phyloP scores from a whole-genome alignment of 257 asterid genomes.

The Solanum lycopersicoides region DNA sequence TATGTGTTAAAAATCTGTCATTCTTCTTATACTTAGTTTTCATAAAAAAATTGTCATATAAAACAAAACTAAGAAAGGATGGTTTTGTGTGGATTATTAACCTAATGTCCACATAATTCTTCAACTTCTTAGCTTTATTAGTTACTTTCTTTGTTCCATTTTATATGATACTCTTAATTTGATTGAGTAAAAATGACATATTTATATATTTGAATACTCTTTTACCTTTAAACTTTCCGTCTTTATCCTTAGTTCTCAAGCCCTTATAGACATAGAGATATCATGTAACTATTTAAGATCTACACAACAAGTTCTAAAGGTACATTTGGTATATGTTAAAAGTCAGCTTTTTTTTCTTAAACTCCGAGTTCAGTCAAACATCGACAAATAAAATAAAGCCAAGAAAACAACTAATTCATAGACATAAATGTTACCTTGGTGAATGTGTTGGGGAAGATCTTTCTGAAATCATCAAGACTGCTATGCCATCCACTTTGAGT shows the following conservation, averaged over 20 bases:
- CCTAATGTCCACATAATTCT: background rate
- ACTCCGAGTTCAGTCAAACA: background rate
- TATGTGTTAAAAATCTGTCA: background rate
- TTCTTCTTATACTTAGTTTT: background rate
- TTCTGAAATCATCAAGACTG: slow-evolving; percentile 32
- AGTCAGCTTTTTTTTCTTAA: background rate
- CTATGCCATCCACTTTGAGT: slow-evolving; percentile 48
- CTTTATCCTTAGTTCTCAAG: background rate
- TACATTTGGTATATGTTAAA: background rate
- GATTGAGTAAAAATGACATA: background rate
- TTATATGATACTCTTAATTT: background rate
- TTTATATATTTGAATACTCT: background rate
- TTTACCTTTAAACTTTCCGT: background rate
- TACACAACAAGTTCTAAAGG: background rate
- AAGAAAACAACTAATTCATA: background rate
- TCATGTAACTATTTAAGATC: background rate
- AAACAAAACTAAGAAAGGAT: background rate
- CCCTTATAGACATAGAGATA: background rate
- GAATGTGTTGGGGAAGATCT: slow-evolving; percentile 44
- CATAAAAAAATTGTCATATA: background rate
- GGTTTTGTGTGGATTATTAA: background rate
- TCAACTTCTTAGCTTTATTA: background rate
- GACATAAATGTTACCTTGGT: slow-evolving; percentile 35
- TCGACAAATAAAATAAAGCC: background rate
- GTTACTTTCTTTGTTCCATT: background rate